These are phyloP conservation scores for Candida fluviatilis DNA, from an alignment of 805 yeast genomes.

Conservation along the genomic window DNA sequence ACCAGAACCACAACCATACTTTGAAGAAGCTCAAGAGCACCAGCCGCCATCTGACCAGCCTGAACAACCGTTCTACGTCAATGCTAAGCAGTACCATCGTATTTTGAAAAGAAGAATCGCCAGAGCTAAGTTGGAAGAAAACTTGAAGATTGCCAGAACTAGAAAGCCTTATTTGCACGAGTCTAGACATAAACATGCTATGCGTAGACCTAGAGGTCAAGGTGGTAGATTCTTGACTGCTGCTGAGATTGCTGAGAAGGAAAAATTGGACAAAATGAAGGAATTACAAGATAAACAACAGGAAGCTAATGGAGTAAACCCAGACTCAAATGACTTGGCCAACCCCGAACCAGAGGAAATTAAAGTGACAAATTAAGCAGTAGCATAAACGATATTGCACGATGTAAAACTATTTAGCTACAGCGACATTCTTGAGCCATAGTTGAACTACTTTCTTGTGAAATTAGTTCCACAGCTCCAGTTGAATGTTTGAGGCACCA, in stretches of 20 bases:
- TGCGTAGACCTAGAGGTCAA: constrained; percentile 98
- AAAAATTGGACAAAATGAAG: constrained; percentile 34
- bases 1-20: constrained; percentile 6
- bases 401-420: no score
- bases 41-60: constrained; percentile 11
- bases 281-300: constrained; percentile 30
- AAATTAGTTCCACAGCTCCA: no score
- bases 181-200: constrained; percentile 96
- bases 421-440: no score
- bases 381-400: no score
- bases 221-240: constrained; percentile 97
- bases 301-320: no score
- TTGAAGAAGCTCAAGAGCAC: constrained; percentile 12
- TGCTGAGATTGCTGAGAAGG: constrained; percentile 54
- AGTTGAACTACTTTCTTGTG: no score
- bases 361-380: background rate
- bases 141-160: constrained; percentile 79
- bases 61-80: constrained; percentile 95
- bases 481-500: no score
- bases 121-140: constrained; percentile 87
- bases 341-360: constrained; percentile 2
- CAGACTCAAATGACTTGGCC: constrained; percentile 1
- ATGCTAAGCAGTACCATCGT: constrained; percentile 96
- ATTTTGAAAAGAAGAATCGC: constrained; percentile 91
- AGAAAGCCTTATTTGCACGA: constrained; percentile 94